phyloP scores from a whole-genome alignment of 148 eudicot genomes.

The Polygonum maritimum region DNA sequence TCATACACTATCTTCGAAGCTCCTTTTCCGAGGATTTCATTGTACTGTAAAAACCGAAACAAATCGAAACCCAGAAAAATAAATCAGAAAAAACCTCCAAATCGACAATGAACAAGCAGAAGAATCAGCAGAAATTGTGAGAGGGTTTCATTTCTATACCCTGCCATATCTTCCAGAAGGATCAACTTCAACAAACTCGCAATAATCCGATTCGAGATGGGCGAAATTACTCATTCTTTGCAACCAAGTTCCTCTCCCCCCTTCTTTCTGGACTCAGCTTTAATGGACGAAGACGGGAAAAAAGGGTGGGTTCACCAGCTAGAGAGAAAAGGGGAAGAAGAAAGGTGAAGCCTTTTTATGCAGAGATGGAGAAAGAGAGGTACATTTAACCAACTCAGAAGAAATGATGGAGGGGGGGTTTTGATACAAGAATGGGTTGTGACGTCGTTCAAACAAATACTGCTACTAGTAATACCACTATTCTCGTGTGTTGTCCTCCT shows the following conservation, averaged over 20 bases:
- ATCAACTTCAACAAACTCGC: conserved; percentile 67
- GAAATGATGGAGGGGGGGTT: neutral
- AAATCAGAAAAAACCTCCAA: neutral
- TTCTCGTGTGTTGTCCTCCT: neutral
- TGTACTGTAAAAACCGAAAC: conserved; percentile 13
- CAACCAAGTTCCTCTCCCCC: neutral
- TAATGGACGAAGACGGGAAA: neutral
- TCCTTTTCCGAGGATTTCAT: conserved; percentile 16
- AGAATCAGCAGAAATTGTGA: neutral
- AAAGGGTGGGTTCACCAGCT: neutral
- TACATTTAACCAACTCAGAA: conserved; percentile 1
- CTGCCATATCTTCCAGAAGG: conserved; percentile 72
- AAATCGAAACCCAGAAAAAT: neutral
- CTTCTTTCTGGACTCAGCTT: neutral
- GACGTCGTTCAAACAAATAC: neutral
- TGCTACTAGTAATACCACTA: neutral
- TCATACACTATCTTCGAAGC: conserved; percentile 18
- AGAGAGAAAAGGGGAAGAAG: neutral
- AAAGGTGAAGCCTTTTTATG: neutral
- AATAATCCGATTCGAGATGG: conserved; percentile 28
- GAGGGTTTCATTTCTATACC: conserved; percentile 15
- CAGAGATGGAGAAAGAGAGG: neutral
- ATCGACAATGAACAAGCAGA: neutral
- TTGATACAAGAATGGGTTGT: neutral
- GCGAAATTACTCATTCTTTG: conserved; percentile 32